phyloP scores from a whole-genome alignment of 257 asterid genomes.

The Nicotiana noctiflora region DNA sequence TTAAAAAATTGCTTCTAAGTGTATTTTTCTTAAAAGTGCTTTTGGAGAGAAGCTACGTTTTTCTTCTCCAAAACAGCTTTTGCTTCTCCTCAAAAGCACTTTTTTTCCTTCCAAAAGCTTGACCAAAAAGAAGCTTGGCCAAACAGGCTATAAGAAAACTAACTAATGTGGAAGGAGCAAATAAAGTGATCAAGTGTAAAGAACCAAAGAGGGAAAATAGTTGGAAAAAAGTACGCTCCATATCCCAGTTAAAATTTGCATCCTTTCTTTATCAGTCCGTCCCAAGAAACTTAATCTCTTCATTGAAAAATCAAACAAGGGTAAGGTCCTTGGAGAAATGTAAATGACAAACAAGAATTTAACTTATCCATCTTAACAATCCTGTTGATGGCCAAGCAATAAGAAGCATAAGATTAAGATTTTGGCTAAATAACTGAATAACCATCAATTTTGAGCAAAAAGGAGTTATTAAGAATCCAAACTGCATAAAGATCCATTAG shows the following conservation, averaged over 20 bases:
- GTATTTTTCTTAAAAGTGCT: too few species aligned
- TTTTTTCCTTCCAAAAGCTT: too few species aligned
- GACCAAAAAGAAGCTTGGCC: too few species aligned
- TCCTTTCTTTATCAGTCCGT: background rate
- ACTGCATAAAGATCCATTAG: background rate
- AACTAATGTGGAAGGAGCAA: background rate
- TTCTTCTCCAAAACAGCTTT: too few species aligned
- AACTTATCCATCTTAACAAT: background rate
- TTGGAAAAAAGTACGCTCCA: background rate
- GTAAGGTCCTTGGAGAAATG: background rate
- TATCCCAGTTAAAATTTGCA: background rate
- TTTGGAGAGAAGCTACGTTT: too few species aligned
- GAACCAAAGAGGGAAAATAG: background rate
- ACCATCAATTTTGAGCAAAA: slow-evolving; percentile 13
- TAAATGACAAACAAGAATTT: background rate
- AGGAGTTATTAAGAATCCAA: slow-evolving; percentile 12
- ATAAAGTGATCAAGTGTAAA: background rate
- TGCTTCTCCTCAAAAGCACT: too few species aligned
- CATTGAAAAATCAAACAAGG: background rate
- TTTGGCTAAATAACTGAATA: background rate
- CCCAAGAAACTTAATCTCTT: background rate
- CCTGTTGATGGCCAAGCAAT: background rate
- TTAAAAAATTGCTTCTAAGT: too few species aligned
- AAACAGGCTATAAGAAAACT: too few species aligned
- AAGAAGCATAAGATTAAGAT: background rate